Conservation (phyloP, 2,329 filamentous ascomycete species). For the Pleoardoris graminearum region DNA sequence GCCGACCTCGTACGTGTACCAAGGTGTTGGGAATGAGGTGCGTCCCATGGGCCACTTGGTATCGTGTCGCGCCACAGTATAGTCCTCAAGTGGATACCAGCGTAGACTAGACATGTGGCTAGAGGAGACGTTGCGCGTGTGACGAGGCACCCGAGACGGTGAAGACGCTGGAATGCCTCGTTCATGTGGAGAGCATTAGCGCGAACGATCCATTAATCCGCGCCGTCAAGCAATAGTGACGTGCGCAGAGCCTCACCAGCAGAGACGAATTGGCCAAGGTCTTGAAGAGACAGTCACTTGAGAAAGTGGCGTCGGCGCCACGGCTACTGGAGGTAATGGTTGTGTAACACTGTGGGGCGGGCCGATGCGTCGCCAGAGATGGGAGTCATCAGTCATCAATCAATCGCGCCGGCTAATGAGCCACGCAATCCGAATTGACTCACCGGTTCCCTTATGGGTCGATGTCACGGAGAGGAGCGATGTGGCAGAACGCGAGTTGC, state of each 20-base stretch:
- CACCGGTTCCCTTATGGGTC: conserved; percentile 14
- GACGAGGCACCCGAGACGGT: neutral
- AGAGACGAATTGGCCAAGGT: conserved; percentile 21
- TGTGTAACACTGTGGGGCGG: conserved; percentile 8
- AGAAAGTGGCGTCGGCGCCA: neutral
- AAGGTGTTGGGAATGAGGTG: conserved; percentile 1
- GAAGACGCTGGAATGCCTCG: neutral
- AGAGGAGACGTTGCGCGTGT: neutral
- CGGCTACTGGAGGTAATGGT: conserved; percentile 18
- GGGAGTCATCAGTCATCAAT: conserved; percentile 9
- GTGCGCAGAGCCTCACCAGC: conserved; percentile 35
- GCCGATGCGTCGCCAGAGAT: conserved; percentile 7
- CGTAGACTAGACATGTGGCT: neutral
- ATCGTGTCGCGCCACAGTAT: neutral
- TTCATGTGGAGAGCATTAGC: conserved; percentile 1
- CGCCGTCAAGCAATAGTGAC: conserved; percentile 25
- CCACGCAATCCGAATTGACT: conserved; percentile 21
- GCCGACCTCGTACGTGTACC: conserved; percentile 1
- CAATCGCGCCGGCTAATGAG: neutral
- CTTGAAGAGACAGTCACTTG: conserved; percentile 3
- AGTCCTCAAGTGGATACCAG: neutral
- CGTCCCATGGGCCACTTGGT: neutral
- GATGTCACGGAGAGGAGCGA: too few relatives aligned
- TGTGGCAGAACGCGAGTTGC: too few relatives aligned
- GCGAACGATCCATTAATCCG: conserved; percentile 18